Evolutionary conservation across 257 asterid species (phyloP).

Genomic region (Euphrasia confusa): DNA sequence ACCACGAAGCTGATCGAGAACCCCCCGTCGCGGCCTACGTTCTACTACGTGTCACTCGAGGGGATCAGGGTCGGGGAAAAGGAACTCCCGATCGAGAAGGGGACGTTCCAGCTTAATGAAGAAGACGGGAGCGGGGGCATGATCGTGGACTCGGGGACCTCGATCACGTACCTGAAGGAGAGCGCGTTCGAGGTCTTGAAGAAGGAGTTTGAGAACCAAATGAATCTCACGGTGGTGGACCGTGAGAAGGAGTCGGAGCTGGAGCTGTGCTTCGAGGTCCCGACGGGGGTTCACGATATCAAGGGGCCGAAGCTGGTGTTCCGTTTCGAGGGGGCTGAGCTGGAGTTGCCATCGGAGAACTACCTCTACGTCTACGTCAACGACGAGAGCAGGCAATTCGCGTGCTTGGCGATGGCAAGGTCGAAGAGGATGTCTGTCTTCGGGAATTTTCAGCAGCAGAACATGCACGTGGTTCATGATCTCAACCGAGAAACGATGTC

Average conservation of each 20-base stretch:
- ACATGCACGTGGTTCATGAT: constrained; percentile 65
- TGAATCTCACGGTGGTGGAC: constrained; percentile 43
- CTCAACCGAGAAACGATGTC: constrained; percentile 60
- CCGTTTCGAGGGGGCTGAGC: constrained; percentile 59
- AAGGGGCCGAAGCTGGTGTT: too few species aligned
- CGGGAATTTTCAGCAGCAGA: constrained; percentile 85
- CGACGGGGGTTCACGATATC: constrained; percentile 30
- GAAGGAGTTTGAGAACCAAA: constrained; percentile 47
- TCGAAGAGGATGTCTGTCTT: constrained; percentile 74
- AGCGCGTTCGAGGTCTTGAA: constrained; percentile 44
- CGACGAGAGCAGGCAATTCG: constrained; percentile 38
- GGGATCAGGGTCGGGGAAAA: constrained; percentile 77
- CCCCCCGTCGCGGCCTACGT: constrained; percentile 63
- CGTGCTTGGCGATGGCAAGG: constrained; percentile 82
- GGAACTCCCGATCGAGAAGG: constrained; percentile 39
- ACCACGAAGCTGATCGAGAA: constrained; percentile 48
- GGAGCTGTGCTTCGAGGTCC: constrained; percentile 61
- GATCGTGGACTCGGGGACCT: constrained; percentile 88
- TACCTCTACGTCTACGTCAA: constrained; percentile 48
- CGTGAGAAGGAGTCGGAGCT: constrained; percentile 47
- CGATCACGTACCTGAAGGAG: constrained; percentile 59
- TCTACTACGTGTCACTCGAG: constrained; percentile 64
- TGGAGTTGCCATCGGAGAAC: constrained; percentile 69
- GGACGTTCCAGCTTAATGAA: constrained; percentile 45
- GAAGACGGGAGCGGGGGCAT: constrained; percentile 82